Evolutionary conservation across 1,284 basidiomycete genomes (phyloP).

Genomic region (Marasmius oreades): DNA sequence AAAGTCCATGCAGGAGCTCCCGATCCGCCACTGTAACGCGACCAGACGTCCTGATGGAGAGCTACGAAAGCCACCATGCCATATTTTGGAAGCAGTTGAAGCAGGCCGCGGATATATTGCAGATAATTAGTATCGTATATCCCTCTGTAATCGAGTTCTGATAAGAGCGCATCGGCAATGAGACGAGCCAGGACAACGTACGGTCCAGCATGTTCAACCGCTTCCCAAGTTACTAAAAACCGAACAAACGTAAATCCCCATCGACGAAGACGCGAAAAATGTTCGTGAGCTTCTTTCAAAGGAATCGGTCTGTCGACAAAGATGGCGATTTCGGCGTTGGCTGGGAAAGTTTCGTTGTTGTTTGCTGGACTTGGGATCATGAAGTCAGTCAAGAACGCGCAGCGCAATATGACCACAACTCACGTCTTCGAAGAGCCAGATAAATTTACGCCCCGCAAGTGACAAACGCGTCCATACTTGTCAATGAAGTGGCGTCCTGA

Average conservation of each 20-base stretch:
- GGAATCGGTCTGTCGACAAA: slow-evolving; percentile 86
- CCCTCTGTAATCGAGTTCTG: slow-evolving; percentile 45
- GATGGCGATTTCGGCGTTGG: slow-evolving; percentile 57
- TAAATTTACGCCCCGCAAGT: slow-evolving; percentile 78
- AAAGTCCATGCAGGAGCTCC: slow-evolving; percentile 93
- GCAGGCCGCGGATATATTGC: slow-evolving; percentile 69
- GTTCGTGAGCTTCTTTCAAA: slow-evolving; percentile 77
- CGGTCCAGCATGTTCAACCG: slow-evolving; percentile 89
- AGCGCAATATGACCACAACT: slow-evolving; percentile 24
- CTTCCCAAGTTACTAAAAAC: slow-evolving; percentile 95
- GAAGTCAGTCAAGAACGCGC: background rate
- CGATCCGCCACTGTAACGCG: slow-evolving; percentile 88
- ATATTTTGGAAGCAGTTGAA: slow-evolving; percentile 77
- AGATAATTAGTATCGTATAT: slow-evolving; percentile 85
- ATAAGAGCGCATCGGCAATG: background rate
- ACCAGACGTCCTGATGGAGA: slow-evolving; percentile 94
- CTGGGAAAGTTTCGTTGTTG: slow-evolving; percentile 60
- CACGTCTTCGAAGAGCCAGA: slow-evolving; percentile 83
- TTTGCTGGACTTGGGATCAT: slow-evolving; percentile 50
- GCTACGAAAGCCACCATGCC: slow-evolving; percentile 83
- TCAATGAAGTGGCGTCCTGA: slow-evolving; percentile 80
- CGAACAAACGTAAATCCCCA: slow-evolving; percentile 88
- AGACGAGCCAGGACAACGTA: slow-evolving; percentile 42
- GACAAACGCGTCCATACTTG: slow-evolving; percentile 70
- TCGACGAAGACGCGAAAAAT: slow-evolving; percentile 73